Base-by-base conservation (phyloP, 192 early-diverging fungal species). In the Nowakowskiella sp. region DNA sequence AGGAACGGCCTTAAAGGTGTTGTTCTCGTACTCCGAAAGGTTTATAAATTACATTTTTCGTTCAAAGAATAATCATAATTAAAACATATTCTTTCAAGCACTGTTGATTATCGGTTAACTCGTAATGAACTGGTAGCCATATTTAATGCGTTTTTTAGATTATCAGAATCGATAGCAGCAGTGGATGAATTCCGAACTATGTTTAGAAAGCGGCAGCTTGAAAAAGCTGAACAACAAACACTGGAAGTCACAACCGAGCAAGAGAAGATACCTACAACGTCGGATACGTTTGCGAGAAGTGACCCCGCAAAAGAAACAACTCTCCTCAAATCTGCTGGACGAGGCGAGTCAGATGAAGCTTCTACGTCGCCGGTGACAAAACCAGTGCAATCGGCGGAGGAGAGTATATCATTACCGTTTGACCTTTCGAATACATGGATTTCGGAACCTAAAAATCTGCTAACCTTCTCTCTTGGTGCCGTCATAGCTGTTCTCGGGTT, bases 1-100 rank as follows among this genome's bases (percentile, higher is more conserved):
- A n/a, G 97, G 86, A 47, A 92, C 94, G 0, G 97, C 94, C 1
- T 74, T 99, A 32, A 99, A 99, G 68, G 71, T 94, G 13, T 72
- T 99, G 42, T 97, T 99, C 66, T 89, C 90, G 3, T 90, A 87
- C 63, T 86, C 82, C 19, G 89, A 95, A 42, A 75, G 77, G 47
- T 71, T 55, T 42, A 31, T 31, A 39, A 4, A 22, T 42, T 48
- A 39, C 21, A 26, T n/a, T 10, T 3, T 36, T 46, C 22, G 27
- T 6, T n/a, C 25, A 33, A 2, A 58, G 34, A 7, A 2, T 22
- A 52, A 33, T 13, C 7, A 2, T 24, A 56, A 25, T 33, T 30
- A 43, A 23, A 36, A 27, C 29, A 31, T 48, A 49, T 6, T 36
- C 78, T 77, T 30, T 70, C 62, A 39, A 74, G 71, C 16, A 66